Conservation (phyloP, 805 yeast genomes). For the Saturnispora dispora region DNA sequence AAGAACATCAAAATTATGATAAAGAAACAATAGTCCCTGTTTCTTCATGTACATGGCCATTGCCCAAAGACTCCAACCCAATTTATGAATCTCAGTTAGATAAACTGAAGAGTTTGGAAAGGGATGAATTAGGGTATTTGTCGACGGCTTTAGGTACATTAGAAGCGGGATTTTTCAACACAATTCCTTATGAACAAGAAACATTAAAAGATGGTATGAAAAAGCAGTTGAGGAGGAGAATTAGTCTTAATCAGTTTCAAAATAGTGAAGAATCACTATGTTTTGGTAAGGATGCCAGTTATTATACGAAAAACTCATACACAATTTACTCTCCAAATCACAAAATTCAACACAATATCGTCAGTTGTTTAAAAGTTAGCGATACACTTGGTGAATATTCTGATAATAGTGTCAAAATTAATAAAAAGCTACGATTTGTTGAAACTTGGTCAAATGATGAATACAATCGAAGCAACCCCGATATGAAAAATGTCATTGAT, state of each 20-base stretch:
- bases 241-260: background rate
- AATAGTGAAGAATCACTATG: background rate
- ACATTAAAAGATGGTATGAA: background rate
- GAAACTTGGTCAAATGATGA: constrained; percentile 43
- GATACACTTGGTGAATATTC: background rate
- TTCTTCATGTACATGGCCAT: background rate
- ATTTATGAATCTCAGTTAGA: background rate
- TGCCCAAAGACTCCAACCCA: background rate
- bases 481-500: constrained; percentile 39
- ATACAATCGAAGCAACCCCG: constrained; percentile 47
- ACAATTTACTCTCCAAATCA: background rate
- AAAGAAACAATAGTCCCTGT: background rate
- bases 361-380: constrained; percentile 10
- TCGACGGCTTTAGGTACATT: constrained; percentile 33
- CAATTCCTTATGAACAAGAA: background rate
- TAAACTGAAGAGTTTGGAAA: background rate
- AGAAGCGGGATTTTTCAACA: constrained; percentile 31
- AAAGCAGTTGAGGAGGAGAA: background rate
- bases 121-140: constrained; percentile 28
- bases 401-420: background rate
- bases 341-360: background rate
- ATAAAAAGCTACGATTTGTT: background rate
- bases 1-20: background rate
- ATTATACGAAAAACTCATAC: background rate
- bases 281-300: background rate